A percentile compares a stretch with the other conserved stretches of the same genome.
Evolutionary conservation across 352 stramenopile genomes (phyloP).

Genomic region (Phytophthora meadii): DNA sequence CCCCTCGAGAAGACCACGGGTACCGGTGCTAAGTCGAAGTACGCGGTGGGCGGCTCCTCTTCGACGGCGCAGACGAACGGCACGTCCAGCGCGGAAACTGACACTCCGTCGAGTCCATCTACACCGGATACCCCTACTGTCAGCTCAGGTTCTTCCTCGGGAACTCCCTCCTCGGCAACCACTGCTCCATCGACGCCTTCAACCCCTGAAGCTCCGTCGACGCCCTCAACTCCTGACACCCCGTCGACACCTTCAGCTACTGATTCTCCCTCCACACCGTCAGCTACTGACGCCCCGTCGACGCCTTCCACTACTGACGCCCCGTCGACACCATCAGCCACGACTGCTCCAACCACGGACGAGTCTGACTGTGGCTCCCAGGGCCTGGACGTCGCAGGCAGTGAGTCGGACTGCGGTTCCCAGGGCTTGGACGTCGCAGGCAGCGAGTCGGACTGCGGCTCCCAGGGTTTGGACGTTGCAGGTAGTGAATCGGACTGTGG

Average conservation of each 20-base stretch:
- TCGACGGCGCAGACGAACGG: constrained; percentile 20
- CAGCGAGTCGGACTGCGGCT: neutral
- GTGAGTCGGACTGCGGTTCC: constrained; percentile 17
- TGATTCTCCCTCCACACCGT: no score
- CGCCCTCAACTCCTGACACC: constrained; percentile 4
- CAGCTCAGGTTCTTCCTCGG: constrained; percentile 4
- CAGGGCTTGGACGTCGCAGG: constrained; percentile 3
- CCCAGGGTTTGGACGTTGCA: neutral
- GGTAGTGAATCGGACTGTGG: constrained; percentile 19
- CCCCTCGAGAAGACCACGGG: constrained; percentile 18
- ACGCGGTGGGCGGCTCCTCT: constrained; percentile 24
- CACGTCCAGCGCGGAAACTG: constrained; percentile 19
- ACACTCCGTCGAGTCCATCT: constrained; percentile 8
- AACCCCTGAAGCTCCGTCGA: neutral
- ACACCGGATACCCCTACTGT: constrained; percentile 10
- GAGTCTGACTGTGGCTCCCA: constrained; percentile 18
- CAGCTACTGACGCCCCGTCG: constrained; percentile 4
- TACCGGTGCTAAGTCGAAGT: constrained; percentile 25
- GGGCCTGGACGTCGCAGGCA: constrained; percentile 3
- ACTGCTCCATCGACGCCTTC: constrained; percentile 3
- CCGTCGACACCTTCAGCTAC: constrained; percentile 9
- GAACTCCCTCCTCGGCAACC: neutral
- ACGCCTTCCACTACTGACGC: constrained; percentile 1
- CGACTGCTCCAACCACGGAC: constrained; percentile 2
- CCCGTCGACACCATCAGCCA: constrained; percentile 5